These are phyloP conservation scores for Wallacemonas sp. DNA, from an alignment of 208 protist species.

Conservation along the genomic window DNA sequence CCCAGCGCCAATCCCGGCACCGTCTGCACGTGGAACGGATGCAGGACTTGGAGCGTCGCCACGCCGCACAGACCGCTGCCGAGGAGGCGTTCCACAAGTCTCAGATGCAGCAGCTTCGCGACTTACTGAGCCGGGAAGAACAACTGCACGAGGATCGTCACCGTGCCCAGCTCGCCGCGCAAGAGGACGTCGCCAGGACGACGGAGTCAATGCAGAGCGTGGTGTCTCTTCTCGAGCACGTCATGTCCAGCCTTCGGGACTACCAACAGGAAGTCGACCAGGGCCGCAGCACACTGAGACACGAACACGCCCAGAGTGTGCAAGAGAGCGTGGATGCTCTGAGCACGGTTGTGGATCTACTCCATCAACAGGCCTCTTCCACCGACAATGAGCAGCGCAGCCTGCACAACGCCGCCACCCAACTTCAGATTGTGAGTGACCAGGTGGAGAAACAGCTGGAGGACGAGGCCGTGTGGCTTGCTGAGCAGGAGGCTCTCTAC, in stretches of 20 bases:
- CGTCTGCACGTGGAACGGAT: conserved; percentile 66
- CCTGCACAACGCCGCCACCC: conserved; percentile 37
- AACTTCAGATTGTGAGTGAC: conserved; percentile 42
- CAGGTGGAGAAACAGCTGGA: conserved; percentile 61
- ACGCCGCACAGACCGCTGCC: conserved; percentile 47
- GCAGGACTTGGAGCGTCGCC: conserved; percentile 49
- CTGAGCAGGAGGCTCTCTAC: conserved; percentile 59
- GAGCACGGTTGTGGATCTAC: conserved; percentile 36
- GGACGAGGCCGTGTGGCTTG: conserved; percentile 61
- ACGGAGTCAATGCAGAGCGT: conserved; percentile 37
- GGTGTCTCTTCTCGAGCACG: conserved; percentile 30
- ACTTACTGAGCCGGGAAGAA: conserved; percentile 50
- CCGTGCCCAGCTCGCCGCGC: conserved; percentile 33
- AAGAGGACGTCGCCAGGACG: conserved; percentile 39
- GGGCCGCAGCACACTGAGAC: conserved; percentile 30
- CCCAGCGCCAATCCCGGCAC: conserved; percentile 48
- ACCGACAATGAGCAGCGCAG: conserved; percentile 44
- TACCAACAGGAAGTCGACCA: conserved; percentile 55
- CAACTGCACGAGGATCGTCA: conserved; percentile 48
- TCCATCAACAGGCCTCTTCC: conserved; percentile 44
- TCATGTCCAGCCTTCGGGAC: conserved; percentile 39
- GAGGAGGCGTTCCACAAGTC: conserved; percentile 63
- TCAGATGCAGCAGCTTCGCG: conserved; percentile 61
- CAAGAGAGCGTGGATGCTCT: conserved; percentile 38
- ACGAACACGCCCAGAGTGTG: conserved; percentile 30